phyloP scores from a whole-genome alignment of 2,329 filamentous ascomycete genomes.

The Aureobasidium sp. region DNA sequence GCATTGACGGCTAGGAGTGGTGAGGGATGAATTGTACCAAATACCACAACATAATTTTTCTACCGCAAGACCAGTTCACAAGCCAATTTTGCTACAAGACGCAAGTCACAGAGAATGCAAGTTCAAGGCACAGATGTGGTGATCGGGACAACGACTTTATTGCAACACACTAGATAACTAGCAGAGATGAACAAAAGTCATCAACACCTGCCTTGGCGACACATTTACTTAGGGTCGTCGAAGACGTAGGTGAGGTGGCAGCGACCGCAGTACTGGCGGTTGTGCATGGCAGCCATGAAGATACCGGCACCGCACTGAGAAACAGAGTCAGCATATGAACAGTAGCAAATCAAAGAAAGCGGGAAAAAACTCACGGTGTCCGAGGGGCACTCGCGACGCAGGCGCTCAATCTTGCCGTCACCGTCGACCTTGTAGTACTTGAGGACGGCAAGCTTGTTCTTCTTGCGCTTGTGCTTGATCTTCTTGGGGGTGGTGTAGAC shows the following conservation, averaged over 20 bases:
- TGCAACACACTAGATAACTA: conserved; percentile 9
- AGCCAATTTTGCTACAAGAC: neutral
- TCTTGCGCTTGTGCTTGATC: conserved; percentile 99
- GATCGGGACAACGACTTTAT: conserved; percentile 9
- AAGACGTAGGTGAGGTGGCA: conserved; percentile 68
- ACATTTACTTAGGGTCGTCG: conserved; percentile 45
- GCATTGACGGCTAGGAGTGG: neutral
- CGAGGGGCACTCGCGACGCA: conserved; percentile 93
- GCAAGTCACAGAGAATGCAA: neutral
- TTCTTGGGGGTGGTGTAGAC: conserved; percentile 99
- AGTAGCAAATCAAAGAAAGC: too few species aligned
- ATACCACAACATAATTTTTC: neutral
- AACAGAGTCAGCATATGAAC: conserved; percentile 25
- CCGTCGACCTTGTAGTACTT: conserved; percentile 99
- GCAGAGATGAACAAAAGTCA: neutral
- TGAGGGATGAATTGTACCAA: neutral
- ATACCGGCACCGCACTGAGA: conserved; percentile 93
- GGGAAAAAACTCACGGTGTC: conserved; percentile 61
- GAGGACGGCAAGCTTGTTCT: conserved; percentile 99
- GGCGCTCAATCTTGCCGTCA: conserved; percentile 99
- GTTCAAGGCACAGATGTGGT: neutral
- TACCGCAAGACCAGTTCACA: neutral
- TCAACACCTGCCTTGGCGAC: neutral
- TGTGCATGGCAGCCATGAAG: conserved; percentile 99
- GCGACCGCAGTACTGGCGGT: conserved; percentile 90